phyloP scores from a whole-genome alignment of 768 basidiomycete species.

The Hericium alpestre region DNA sequence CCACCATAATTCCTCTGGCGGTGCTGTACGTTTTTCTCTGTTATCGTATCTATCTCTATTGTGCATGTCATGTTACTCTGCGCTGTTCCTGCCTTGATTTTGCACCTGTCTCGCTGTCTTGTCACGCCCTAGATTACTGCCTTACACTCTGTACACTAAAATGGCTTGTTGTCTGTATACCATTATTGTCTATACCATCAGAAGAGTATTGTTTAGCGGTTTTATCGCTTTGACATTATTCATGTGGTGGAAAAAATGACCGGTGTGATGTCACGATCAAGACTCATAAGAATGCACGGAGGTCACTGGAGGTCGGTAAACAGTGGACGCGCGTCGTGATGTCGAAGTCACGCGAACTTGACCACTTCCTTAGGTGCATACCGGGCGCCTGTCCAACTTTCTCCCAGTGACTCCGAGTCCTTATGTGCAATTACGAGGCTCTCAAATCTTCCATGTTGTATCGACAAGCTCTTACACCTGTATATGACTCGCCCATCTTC shows the following conservation, averaged over 20 bases:
- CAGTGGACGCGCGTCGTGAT: constrained; percentile 5
- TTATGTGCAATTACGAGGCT: too few species aligned
- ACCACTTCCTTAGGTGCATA: too few species aligned
- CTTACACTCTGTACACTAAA: background rate
- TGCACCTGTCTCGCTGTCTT: background rate
- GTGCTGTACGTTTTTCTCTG: background rate
- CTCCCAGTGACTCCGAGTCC: too few species aligned
- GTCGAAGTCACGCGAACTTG: too few species aligned
- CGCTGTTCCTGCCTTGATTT: background rate
- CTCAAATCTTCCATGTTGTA: too few species aligned
- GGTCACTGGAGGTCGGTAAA: background rate
- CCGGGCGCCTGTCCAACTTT: too few species aligned
- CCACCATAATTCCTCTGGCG: background rate
- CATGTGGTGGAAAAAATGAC: background rate
- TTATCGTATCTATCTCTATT: background rate
- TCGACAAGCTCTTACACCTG: too few species aligned
- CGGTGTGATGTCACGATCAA: too few species aligned
- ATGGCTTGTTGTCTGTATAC: too few species aligned
- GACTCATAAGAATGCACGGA: too few species aligned
- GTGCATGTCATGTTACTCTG: background rate
- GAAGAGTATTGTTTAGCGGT: background rate
- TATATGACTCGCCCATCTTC: too few species aligned
- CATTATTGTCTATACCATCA: background rate
- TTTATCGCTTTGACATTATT: background rate
- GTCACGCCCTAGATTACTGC: background rate